phyloP scores from a whole-genome alignment of 1,139 yeast genomes.

The Casaregolazyma suthepensis region DNA sequence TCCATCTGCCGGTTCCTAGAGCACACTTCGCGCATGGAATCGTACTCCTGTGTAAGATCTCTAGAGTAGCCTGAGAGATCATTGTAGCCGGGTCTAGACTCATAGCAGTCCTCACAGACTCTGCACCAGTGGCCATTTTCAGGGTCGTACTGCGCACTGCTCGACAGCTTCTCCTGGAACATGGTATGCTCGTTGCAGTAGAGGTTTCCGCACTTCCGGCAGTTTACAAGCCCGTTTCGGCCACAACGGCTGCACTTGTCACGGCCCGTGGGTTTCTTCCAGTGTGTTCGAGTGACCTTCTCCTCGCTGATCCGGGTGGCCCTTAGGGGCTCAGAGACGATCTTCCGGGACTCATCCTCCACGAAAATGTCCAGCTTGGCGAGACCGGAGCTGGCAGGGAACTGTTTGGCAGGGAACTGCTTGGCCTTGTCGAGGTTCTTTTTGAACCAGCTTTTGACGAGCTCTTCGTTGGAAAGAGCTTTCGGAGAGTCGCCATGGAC shows the following conservation, averaged over 20 bases:
- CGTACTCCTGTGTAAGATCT: slow-evolving; percentile 47
- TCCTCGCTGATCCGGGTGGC: slow-evolving; percentile 20
- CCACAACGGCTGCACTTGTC: slow-evolving; percentile 33
- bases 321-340: neutral
- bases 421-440: slow-evolving; percentile 27
- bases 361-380: slow-evolving; percentile 34
- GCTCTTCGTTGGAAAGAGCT: slow-evolving; percentile 28
- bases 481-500: slow-evolving; percentile 42
- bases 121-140: slow-evolving; percentile 48
- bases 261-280: slow-evolving; percentile 46
- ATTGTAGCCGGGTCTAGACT: slow-evolving; percentile 48
- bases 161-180: slow-evolving; percentile 43
- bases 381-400: slow-evolving; percentile 27
- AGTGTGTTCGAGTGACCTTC: slow-evolving; percentile 49
- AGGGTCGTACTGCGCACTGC: slow-evolving; percentile 43
- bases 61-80: slow-evolving; percentile 35
- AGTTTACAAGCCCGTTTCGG: slow-evolving; percentile 30
- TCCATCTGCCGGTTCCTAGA: slow-evolving; percentile 41
- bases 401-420: slow-evolving; percentile 27
- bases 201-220: slow-evolving; percentile 57
- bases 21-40: slow-evolving; percentile 36
- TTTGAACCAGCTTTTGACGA: slow-evolving; percentile 37
- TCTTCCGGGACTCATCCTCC: slow-evolving; percentile 12
- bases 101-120: slow-evolving; percentile 62
- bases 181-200: slow-evolving; percentile 63